Percentiles rank a stretch among this genome's conserved stretches.
phyloP scores from a whole-genome alignment of 768 basidiomycete species.

The Amanita rubescens region DNA sequence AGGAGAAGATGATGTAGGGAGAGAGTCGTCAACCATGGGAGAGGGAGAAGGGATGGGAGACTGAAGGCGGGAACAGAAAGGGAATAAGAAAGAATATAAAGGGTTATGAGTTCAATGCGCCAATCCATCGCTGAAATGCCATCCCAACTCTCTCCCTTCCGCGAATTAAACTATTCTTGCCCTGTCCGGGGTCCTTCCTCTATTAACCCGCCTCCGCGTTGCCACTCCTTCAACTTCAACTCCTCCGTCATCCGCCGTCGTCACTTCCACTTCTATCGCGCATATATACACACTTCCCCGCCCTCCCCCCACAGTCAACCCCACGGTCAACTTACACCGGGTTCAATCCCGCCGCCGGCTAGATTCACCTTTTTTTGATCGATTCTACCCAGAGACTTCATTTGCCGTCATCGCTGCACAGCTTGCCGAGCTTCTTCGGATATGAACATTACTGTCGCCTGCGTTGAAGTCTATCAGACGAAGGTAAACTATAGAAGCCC shows the following conservation, averaged over 20 bases:
- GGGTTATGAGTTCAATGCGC: slow-evolving; percentile 12
- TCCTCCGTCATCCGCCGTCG: neutral
- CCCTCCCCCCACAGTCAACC: too few relatives aligned
- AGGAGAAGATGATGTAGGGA: slow-evolving; percentile 32
- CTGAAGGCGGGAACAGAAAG: slow-evolving; percentile 11
- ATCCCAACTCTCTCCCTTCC: neutral
- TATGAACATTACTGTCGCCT: neutral
- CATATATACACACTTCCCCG: too few relatives aligned
- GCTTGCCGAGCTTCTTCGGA: neutral
- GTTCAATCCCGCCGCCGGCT: neutral
- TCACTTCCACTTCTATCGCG: too few relatives aligned
- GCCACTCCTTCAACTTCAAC: neutral
- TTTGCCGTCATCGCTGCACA: neutral
- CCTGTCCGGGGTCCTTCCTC: slow-evolving; percentile 8
- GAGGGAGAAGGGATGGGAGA: slow-evolving; percentile 18
- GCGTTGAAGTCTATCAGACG: neutral
- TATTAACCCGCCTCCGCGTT: neutral
- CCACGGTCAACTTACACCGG: neutral
- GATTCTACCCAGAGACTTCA: slow-evolving; percentile 1
- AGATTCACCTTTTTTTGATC: neutral
- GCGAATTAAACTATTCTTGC: slow-evolving; percentile 5
- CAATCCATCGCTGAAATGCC: slow-evolving; percentile 10
- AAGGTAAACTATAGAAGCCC: neutral
- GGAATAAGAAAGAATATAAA: slow-evolving; percentile 20
- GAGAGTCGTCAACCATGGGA: slow-evolving; percentile 31